These are phyloP conservation scores for Geotrichum ghanense DNA, from an alignment of 805 yeast genomes.

Conservation along the genomic window DNA sequence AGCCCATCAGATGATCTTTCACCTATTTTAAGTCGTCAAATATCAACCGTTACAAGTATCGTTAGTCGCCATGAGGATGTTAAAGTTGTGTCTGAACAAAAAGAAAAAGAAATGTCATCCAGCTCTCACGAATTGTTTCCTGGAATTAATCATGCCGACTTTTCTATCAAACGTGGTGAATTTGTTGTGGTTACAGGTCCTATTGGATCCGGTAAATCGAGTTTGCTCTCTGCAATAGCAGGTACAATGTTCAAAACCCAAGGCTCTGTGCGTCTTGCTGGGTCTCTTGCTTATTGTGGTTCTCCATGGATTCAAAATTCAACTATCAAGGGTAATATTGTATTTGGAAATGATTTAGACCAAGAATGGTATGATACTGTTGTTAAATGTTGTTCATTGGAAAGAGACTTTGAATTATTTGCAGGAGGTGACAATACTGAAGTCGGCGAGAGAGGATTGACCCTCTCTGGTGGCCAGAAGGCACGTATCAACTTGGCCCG, in stretches of 20 bases:
- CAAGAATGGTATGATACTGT: slow-evolving; percentile 40
- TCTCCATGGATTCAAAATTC: slow-evolving; percentile 83
- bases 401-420: slow-evolving; percentile 50
- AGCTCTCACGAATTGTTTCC: slow-evolving; percentile 20
- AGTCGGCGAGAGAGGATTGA: slow-evolving; percentile 84
- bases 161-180: slow-evolving; percentile 51
- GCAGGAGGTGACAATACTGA: slow-evolving; percentile 73
- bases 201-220: slow-evolving; percentile 75
- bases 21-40: not conserved
- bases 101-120: not conserved
- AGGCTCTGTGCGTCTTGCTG: slow-evolving; percentile 45
- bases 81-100: slow-evolving; percentile 3
- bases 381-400: slow-evolving; percentile 53
- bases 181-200: slow-evolving; percentile 68
- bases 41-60: not conserved
- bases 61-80: not conserved
- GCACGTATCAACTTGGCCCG: slow-evolving; percentile 78
- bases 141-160: slow-evolving; percentile 40
- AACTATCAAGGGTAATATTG: slow-evolving; percentile 61
- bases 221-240: slow-evolving; percentile 56
- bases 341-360: slow-evolving; percentile 51
- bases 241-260: slow-evolving; percentile 52
- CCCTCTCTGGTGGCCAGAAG: slow-evolving; percentile 84
- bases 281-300: slow-evolving; percentile 44
- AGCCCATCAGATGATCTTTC: not conserved